A percentile compares a stretch with the other conserved stretches of the same genome.
phyloP scores from a whole-genome alignment of 305 asterid species.

The Salvia sclarea region DNA sequence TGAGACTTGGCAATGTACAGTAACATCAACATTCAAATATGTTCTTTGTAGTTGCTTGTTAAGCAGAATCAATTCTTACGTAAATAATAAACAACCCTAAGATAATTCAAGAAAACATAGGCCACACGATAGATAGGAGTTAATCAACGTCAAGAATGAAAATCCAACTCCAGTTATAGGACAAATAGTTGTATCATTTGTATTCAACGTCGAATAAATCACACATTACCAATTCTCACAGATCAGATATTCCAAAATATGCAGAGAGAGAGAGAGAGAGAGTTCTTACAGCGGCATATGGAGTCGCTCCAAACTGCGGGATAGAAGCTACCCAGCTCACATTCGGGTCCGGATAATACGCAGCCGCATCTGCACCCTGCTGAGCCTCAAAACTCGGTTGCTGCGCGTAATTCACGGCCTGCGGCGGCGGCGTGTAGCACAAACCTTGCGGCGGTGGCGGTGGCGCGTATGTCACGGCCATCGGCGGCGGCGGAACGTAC shows the following conservation, averaged over 20 bases:
- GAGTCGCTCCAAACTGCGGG: constrained; percentile 27
- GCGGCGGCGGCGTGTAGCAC: not conserved
- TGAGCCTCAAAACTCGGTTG: constrained; percentile 32
- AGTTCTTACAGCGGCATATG: constrained; percentile 39
- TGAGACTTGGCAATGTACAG: constrained; percentile 2
- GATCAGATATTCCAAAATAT: not conserved
- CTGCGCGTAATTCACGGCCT: constrained; percentile 19
- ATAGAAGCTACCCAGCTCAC: constrained; percentile 38
- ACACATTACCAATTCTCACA: not conserved
- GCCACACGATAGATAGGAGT: not conserved
- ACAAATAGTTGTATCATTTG: not conserved
- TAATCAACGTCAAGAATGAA: not conserved
- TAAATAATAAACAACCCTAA: not conserved
- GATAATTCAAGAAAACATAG: not conserved
- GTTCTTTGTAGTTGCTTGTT: not conserved
- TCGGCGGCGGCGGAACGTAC: constrained; percentile 35
- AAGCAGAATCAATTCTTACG: not conserved
- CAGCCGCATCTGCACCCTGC: constrained; percentile 16
- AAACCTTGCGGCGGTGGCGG: not conserved
- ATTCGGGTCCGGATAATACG: constrained; percentile 38
- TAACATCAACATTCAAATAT: not conserved
- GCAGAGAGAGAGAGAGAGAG: not conserved
- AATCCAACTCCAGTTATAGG: not conserved
- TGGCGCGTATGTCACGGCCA: constrained; percentile 29
- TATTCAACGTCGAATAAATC: not conserved